These are phyloP conservation scores for Phytophthora hibernalis DNA, from an alignment of 352 stramenopile species.

Conservation along the genomic window DNA sequence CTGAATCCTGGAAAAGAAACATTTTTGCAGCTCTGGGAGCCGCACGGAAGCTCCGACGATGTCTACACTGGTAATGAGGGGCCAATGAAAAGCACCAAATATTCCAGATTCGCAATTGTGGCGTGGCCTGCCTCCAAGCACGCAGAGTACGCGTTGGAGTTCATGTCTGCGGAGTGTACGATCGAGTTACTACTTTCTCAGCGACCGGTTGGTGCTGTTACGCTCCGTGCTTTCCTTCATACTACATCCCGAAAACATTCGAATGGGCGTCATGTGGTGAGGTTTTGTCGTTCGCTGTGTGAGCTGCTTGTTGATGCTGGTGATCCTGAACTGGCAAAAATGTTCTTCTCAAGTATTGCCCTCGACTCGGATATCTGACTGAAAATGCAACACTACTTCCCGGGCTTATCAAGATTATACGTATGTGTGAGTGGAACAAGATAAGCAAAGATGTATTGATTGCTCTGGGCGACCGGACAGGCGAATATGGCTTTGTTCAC, in stretches of 20 bases:
- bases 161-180: conserved; percentile 10
- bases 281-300: conserved; percentile 19
- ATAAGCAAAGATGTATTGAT: conserved; percentile 14
- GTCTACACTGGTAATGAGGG: conserved; percentile 30
- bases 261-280: too few species aligned
- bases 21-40: conserved; percentile 18
- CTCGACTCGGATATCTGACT: background rate
- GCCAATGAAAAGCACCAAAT: conserved; percentile 17
- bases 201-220: background rate
- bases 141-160: conserved; percentile 2
- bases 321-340: conserved; percentile 10
- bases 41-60: conserved; percentile 14
- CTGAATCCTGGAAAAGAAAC: conserved; percentile 32
- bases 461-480: too few species aligned
- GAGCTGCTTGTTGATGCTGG: conserved; percentile 19
- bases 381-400: conserved; percentile 1
- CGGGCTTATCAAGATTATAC: conserved; percentile 9
- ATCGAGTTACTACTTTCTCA: conserved; percentile 4
- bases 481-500: too few species aligned
- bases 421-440: conserved; percentile 20
- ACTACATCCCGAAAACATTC: too few species aligned
- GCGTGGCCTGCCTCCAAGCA: conserved; percentile 17
- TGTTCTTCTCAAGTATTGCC: conserved; percentile 21
- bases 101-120: conserved; percentile 28
- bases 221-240: conserved; percentile 11